Evolutionary conservation across 2,329 filamentous ascomycete species (phyloP).

Genomic region (Lithohypha guttulata): DNA sequence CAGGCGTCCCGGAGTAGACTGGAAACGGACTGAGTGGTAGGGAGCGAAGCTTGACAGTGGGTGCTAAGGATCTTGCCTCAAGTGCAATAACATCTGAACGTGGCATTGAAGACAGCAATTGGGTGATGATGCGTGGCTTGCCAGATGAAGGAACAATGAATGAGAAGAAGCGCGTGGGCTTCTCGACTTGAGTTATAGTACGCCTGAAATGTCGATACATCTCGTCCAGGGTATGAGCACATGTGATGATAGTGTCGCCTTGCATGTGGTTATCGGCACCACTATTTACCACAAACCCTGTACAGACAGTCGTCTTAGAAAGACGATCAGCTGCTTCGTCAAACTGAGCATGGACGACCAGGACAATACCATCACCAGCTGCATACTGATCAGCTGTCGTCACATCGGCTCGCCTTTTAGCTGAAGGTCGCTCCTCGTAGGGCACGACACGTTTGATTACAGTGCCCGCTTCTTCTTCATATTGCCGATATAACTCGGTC

Average conservation of each 20-base stretch:
- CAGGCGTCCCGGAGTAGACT: slow-evolving; percentile 1
- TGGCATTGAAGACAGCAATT: slow-evolving; percentile 6
- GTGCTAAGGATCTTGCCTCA: background rate
- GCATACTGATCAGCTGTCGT: background rate
- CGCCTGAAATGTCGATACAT: background rate
- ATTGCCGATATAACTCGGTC: slow-evolving; percentile 1
- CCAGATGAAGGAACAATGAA: slow-evolving; percentile 5
- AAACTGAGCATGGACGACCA: slow-evolving; percentile 7
- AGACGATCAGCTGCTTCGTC: background rate
- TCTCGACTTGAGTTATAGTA: background rate
- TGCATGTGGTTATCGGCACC: background rate
- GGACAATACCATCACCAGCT: slow-evolving; percentile 1
- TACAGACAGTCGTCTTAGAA: slow-evolving; percentile 5
- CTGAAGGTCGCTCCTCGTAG: slow-evolving; percentile 4
- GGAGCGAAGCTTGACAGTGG: background rate
- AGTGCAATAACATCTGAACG: slow-evolving; percentile 7
- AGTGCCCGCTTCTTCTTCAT: slow-evolving; percentile 5
- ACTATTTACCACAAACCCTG: slow-evolving; percentile 7
- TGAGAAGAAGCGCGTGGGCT: background rate
- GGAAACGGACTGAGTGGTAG: slow-evolving; percentile 7
- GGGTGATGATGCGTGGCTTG: background rate
- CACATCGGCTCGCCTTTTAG: background rate
- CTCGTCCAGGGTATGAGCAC: slow-evolving; percentile 8
- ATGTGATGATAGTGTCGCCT: slow-evolving; percentile 7
- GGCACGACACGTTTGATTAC: slow-evolving; percentile 2